Evolutionary conservation across 306 rosid genomes (phyloP), one percentile per base, ranked within the genome.

Genomic region (Geum urbanum): DNA sequence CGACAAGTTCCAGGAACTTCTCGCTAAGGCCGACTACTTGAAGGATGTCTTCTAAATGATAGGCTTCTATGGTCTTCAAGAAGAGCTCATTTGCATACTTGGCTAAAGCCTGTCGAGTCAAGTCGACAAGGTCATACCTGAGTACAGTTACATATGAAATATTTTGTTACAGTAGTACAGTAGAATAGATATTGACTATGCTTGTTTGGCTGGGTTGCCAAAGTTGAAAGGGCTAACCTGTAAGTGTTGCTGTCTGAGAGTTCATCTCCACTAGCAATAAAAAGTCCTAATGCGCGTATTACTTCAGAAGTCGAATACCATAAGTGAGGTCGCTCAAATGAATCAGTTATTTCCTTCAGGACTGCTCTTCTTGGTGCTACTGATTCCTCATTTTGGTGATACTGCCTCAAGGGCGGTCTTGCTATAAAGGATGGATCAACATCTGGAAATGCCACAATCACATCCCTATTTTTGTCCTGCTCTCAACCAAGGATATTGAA

Each of bases 381-480:
- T 14, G 80, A 77, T 58, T 70, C 79, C 22, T 72, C 72, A 54
- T 77, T 48, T 49, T 47, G 72, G 45, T 9, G 41, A 63, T 58
- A 67, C 32, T 27, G 47, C 35, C 53, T 66, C 74, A 81, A 41
- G 65, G 65, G 74, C 37, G 44, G 77, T 61, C 66, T 59, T 46
- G 81, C 83, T 78, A 92, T 81, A n/a, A 78, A 71, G 63, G 89
- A 86, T 67, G 97, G 97, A 70, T 87, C 80, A 66, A 87, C 89
- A 63, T 92, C 96, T 8, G 97, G 97, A 74, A 92, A 86, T 72
- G 97, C 77, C 79, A 89, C 95, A 82, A 92, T 86, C 69, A 89
- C 77, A 74, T 92, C 97, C 85, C 96, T 83, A 74, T 92, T 89
- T 84, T 92, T 92, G 83, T 92, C 95, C 96, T 92, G 89, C 71